These are phyloP conservation scores for Volvox reticuliferus DNA, from an alignment of 139 green algal genomes.

Conservation along the genomic window DNA sequence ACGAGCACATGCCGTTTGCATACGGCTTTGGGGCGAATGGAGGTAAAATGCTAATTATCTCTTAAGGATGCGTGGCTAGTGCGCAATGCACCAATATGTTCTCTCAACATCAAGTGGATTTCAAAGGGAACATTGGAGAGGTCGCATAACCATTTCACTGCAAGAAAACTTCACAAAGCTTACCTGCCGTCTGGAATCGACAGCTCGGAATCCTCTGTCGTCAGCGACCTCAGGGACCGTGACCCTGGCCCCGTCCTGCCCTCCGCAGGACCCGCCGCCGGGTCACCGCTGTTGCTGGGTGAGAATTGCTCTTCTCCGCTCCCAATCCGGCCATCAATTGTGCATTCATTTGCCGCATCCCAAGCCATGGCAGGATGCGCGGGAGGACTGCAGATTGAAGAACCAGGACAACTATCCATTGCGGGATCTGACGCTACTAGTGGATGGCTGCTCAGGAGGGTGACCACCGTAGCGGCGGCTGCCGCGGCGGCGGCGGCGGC, in stretches of 20 bases:
- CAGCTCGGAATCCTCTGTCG: slow-evolving; percentile 38
- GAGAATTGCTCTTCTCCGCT: not conserved
- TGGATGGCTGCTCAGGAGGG: not conserved
- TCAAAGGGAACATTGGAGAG: too few relatives aligned
- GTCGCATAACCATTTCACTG: too few relatives aligned
- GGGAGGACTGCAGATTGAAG: not conserved
- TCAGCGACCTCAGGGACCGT: not conserved
- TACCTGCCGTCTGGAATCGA: slow-evolving; percentile 23
- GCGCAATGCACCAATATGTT: too few relatives aligned
- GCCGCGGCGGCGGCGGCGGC: not conserved
- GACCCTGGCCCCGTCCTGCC: not conserved
- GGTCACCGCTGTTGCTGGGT: not conserved
- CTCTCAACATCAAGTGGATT: too few relatives aligned
- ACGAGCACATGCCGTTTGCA: too few relatives aligned
- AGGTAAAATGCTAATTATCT: too few relatives aligned
- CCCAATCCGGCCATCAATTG: too few relatives aligned
- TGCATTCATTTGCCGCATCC: not conserved
- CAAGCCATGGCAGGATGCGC: not conserved
- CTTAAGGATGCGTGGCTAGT: too few relatives aligned
- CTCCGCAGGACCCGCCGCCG: not conserved
- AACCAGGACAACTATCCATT: not conserved
- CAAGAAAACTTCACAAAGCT: not conserved
- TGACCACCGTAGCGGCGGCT: not conserved
- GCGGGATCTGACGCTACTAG: not conserved
- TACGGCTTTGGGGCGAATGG: too few relatives aligned